Evolutionary conservation across 2,329 filamentous ascomycete species (phyloP).

Genomic region (Rutstroemia sydowiana): DNA sequence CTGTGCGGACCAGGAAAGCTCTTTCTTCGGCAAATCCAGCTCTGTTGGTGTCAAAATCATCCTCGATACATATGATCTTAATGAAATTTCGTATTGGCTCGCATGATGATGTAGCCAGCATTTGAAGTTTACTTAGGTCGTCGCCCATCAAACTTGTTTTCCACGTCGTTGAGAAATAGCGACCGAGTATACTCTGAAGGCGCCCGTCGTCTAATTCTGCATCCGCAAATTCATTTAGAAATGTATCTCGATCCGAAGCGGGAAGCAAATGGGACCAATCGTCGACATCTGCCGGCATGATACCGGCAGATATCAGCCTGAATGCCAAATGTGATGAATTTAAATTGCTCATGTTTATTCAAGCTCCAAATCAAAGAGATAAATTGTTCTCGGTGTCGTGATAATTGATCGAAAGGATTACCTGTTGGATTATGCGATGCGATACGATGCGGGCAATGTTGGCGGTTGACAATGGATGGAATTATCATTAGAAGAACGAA

Average conservation of each 20-base stretch:
- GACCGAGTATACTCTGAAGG: slow-evolving; percentile 7
- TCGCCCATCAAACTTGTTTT: slow-evolving; percentile 11
- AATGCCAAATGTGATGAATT: slow-evolving; percentile 8
- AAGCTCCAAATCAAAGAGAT: slow-evolving; percentile 8
- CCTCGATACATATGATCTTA: slow-evolving; percentile 9
- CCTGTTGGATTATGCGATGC: background rate
- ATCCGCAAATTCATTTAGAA: slow-evolving; percentile 8
- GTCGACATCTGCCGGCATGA: too few relatives aligned
- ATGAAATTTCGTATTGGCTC: slow-evolving; percentile 11
- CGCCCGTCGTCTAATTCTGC: slow-evolving; percentile 8
- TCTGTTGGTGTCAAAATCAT: background rate
- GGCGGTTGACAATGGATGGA: too few relatives aligned
- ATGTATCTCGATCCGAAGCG: slow-evolving; percentile 7
- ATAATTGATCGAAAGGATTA: slow-evolving; percentile 4
- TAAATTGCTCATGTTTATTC: slow-evolving; percentile 7
- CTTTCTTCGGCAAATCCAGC: background rate
- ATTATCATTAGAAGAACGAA: too few relatives aligned
- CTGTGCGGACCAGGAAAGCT: background rate
- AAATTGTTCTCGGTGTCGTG: slow-evolving; percentile 10
- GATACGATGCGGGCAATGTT: background rate
- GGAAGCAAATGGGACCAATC: slow-evolving; percentile 10
- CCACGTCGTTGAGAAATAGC: slow-evolving; percentile 11
- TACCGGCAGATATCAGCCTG: slow-evolving; percentile 9
- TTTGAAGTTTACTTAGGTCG: slow-evolving; percentile 10
- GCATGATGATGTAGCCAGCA: slow-evolving; percentile 4